Base-by-base conservation (phyloP, 495 filamentous ascomycete genomes). In the Talaromyces thailandensis region DNA sequence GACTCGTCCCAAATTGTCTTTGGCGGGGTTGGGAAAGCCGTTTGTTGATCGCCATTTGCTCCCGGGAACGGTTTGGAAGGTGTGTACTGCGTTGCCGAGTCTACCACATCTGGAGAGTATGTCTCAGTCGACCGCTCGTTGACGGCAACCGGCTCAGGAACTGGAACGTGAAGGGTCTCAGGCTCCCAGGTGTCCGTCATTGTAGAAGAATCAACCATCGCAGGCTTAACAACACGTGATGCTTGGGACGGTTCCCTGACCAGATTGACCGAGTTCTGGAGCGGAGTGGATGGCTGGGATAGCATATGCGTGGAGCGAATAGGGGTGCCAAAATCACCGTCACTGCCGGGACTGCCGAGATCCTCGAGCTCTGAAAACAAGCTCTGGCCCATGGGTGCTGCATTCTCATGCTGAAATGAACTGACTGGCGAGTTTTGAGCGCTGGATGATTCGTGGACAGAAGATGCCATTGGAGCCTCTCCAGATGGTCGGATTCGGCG, bases 281-380 rank as follows among this genome's bases (percentile, higher is more conserved):
- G 75, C 16, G 85, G 81, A 29, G 83, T 79, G 5, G 80, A 77
- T 1, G 81, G 79, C 48, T 81, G 79, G 11, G 84, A 83, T 35
- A 77, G 76, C 11, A 65, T 61, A 62, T 73, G 73, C 24, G 65
- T 75, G 59, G 65, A 66, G 23, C 64, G 64, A 50, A 68, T 69
- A 11, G 72, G 65, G 7, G 73, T 69, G 25, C 70, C 81, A 60
- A 69, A 76, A 50, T 75, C 74, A 51, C 76, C 76, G 60, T 89
- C 89, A 57, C 87, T 86, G 60, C 87, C 86, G 48, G 77, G 86
- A 63, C 77, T 82, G 64, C 85, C 83, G 11, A 96, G 75, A 61
- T 92, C 87, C 21, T 86, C 91, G 51, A 98, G 82, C 68, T 98
- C 94, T 23, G 92, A 91, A 71, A 92, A 96, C 62, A 98, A 75